Evolutionary conservation across 108 stramenopile genomes (phyloP).

Genomic region (Cyclotella choctawhatcheeana): DNA sequence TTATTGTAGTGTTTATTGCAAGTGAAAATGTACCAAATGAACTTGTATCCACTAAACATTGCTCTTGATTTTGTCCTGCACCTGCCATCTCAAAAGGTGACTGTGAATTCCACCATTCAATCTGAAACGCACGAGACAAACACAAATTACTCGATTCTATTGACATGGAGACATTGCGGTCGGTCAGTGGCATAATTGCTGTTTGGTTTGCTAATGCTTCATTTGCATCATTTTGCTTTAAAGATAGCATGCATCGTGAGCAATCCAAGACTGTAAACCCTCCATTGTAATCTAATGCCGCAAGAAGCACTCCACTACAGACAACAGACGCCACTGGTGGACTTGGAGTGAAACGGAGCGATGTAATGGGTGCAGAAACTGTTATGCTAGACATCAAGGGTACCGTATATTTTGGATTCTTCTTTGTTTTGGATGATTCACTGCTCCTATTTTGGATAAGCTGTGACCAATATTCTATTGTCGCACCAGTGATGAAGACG

Average conservation of each 20-base stretch:
- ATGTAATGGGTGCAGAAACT: conserved; percentile 22
- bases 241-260: conserved; percentile 45
- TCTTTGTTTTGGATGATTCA: conserved; percentile 5
- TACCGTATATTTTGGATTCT: not conserved
- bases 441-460: not conserved
- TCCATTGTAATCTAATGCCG: conserved; percentile 80
- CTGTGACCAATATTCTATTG: conserved; percentile 35
- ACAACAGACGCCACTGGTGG: not conserved
- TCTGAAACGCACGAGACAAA: conserved; percentile 27
- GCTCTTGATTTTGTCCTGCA: conserved; percentile 5
- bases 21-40: conserved; percentile 25
- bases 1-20: conserved; percentile 24
- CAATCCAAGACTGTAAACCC: conserved; percentile 73
- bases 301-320: conserved; percentile 34
- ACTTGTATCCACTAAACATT: conserved; percentile 12
- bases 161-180: conserved; percentile 20
- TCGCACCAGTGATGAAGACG: conserved; percentile 45
- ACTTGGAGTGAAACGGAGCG: conserved; percentile 45
- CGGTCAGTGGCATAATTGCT: conserved; percentile 6
- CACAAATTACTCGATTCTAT: conserved; percentile 18
- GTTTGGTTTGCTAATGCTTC: not conserved
- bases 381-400: conserved; percentile 14
- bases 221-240: not conserved
- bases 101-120: conserved; percentile 44
- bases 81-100: not conserved